Evolutionary conservation across 1,284 basidiomycete species (phyloP).

Genomic region (Ceratobasidium sp.): DNA sequence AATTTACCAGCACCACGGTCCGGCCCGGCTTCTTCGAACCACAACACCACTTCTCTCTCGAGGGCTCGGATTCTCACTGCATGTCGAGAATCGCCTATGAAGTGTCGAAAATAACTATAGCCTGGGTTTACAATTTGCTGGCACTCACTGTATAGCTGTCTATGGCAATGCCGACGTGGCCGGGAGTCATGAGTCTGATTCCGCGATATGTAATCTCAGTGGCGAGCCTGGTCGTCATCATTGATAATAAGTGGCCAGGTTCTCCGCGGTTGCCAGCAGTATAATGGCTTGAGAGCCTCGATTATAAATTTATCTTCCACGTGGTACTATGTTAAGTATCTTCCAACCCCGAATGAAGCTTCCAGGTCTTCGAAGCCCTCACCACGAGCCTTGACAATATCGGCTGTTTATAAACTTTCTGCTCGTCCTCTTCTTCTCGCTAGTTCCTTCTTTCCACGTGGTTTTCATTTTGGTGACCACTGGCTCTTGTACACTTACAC

Average conservation of each 20-base stretch:
- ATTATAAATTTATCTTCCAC: not conserved
- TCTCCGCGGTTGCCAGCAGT: slow-evolving; percentile 15
- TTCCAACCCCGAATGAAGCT: not conserved
- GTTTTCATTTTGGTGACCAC: not conserved
- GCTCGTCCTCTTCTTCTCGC: not conserved
- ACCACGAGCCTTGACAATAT: not conserved
- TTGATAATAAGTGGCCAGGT: slow-evolving; percentile 10
- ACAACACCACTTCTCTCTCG: not conserved
- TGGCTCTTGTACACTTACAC: not conserved
- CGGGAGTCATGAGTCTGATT: not conserved
- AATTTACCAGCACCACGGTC: not conserved
- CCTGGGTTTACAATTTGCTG: slow-evolving; percentile 4
- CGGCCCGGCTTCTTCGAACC: not conserved
- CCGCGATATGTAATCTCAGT: not conserved
- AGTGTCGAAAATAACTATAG: slow-evolving; percentile 8
- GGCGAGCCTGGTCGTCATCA: slow-evolving; percentile 23
- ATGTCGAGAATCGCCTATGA: not conserved
- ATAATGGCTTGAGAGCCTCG: not conserved
- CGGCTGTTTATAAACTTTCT: not conserved
- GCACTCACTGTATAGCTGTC: not conserved
- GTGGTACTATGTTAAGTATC: not conserved
- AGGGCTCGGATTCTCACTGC: not conserved
- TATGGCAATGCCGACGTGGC: not conserved
- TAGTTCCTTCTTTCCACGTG: not conserved
- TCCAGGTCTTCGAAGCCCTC: not conserved